Conservation (phyloP, 208 protist genomes). For the Crithidia thermophila region DNA sequence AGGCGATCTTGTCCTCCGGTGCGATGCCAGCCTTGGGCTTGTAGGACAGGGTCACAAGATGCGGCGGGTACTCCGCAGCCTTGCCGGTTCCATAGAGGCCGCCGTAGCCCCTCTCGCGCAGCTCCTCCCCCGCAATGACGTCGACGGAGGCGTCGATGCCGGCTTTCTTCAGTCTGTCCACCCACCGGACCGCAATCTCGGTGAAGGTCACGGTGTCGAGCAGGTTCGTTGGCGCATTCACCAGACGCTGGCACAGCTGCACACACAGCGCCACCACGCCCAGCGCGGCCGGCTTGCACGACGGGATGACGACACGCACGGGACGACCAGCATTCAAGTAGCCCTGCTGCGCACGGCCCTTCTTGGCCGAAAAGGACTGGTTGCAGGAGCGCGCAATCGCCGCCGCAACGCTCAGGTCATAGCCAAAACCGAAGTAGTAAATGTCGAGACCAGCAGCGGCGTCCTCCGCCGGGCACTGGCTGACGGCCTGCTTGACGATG, state of each 20-base stretch:
- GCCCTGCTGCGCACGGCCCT: constrained; percentile 35
- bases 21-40: constrained; percentile 50
- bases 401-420: constrained; percentile 40
- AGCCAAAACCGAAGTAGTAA: constrained; percentile 50
- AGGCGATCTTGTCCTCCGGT: constrained; percentile 66
- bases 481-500: constrained; percentile 56
- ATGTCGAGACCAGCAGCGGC: constrained; percentile 41
- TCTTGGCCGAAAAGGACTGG: constrained; percentile 73
- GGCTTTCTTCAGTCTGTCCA: constrained; percentile 35
- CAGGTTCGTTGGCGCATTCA: constrained; percentile 84
- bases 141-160: constrained; percentile 40
- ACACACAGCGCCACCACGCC: constrained; percentile 45
- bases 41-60: constrained; percentile 82
- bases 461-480: constrained; percentile 14
- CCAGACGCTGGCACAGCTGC: constrained; percentile 83
- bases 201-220: constrained; percentile 87
- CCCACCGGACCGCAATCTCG: constrained; percentile 61
- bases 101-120: constrained; percentile 83
- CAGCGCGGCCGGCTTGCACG: constrained; percentile 20
- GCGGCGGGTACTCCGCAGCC: constrained; percentile 82
- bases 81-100: constrained; percentile 86
- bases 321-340: constrained; percentile 43
- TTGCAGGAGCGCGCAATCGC: constrained; percentile 63
- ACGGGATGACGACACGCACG: constrained; percentile 53
- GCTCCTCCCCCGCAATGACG: constrained; percentile 76